Evolutionary conservation across 441 rosid species (phyloP).

Genomic region (Sinapis alba): DNA sequence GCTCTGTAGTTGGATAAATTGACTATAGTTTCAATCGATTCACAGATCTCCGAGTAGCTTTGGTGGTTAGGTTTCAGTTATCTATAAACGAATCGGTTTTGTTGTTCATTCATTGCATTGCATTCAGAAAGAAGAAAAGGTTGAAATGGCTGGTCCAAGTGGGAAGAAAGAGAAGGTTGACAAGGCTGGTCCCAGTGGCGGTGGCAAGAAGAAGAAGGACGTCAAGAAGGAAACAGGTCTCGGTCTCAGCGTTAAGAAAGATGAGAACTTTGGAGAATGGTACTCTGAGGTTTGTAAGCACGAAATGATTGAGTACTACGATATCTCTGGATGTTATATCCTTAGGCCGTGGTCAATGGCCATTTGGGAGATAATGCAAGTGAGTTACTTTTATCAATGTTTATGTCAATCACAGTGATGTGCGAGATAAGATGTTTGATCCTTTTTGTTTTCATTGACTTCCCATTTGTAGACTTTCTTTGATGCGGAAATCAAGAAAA

Average conservation of each 20-base stretch:
- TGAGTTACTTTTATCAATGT: constrained; percentile 40
- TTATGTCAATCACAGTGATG: background rate
- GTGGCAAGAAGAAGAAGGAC: constrained; percentile 40
- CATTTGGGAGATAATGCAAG: constrained; percentile 96
- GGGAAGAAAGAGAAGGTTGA: background rate
- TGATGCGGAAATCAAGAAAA: constrained; percentile 91
- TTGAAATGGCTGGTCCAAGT: constrained; percentile 31
- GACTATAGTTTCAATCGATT: background rate
- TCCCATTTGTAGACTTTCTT: constrained; percentile 67
- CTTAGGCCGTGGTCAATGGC: constrained; percentile 97
- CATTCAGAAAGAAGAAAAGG: constrained; percentile 6
- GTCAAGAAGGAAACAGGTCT: constrained; percentile 45
- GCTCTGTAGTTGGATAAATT: constrained; percentile 3
- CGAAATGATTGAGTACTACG: constrained; percentile 95
- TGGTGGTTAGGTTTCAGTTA: background rate
- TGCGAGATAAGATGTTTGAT: background rate
- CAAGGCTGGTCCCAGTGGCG: constrained; percentile 33
- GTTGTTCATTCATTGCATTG: background rate
- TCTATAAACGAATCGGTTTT: background rate
- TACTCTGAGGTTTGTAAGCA: constrained; percentile 65
- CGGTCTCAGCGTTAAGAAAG: constrained; percentile 43
- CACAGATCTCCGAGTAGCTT: constrained; percentile 13
- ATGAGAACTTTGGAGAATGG: constrained; percentile 47
- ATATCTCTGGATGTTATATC: constrained; percentile 95
- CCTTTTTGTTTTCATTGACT: background rate